A percentile compares a stretch with the other conserved stretches of the same genome.
phyloP scores from a whole-genome alignment of 2,329 filamentous ascomycete species.

The Ophiocordyceps camponoti-leonardi region DNA sequence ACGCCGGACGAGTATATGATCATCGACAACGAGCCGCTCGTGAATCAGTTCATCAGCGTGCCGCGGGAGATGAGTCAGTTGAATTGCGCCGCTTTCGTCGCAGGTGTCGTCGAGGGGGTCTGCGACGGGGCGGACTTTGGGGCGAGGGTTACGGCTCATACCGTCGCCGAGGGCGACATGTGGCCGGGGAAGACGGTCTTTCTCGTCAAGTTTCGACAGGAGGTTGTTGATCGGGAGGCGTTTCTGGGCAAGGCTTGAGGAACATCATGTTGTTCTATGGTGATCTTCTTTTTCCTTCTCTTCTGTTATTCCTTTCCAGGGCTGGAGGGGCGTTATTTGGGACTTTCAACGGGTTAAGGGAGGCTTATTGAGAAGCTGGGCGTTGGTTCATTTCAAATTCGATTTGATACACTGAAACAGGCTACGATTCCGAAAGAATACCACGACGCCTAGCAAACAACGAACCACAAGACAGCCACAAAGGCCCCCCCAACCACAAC shows the following conservation, averaged over 20 bases:
- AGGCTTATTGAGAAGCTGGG: no score
- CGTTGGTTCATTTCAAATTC: no score
- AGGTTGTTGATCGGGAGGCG: constrained; percentile 81
- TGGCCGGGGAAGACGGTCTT: constrained; percentile 97
- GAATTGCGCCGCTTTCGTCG: constrained; percentile 91
- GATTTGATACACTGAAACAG: no score
- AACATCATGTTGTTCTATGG: no score
- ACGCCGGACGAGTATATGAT: constrained; percentile 98
- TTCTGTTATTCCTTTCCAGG: no score
- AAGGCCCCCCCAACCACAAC: background rate
- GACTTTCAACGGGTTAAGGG: no score
- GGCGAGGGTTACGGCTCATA: constrained; percentile 80
- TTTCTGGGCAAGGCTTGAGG: constrained; percentile 45
- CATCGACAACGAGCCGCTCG: constrained; percentile 90
- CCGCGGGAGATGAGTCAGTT: constrained; percentile 92
- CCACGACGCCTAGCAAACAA: no score
- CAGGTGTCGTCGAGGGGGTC: constrained; percentile 86
- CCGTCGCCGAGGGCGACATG: constrained; percentile 57
- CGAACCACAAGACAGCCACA: background rate
- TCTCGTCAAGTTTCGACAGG: constrained; percentile 78
- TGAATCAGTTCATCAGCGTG: constrained; percentile 85
- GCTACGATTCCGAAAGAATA: no score
- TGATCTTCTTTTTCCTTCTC: no score
- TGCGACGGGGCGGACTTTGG: constrained; percentile 87
- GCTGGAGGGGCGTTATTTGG: no score